Evolutionary conservation across 2,329 filamentous ascomycete genomes (phyloP).

Genomic region (Cladosporium cucumerinum): DNA sequence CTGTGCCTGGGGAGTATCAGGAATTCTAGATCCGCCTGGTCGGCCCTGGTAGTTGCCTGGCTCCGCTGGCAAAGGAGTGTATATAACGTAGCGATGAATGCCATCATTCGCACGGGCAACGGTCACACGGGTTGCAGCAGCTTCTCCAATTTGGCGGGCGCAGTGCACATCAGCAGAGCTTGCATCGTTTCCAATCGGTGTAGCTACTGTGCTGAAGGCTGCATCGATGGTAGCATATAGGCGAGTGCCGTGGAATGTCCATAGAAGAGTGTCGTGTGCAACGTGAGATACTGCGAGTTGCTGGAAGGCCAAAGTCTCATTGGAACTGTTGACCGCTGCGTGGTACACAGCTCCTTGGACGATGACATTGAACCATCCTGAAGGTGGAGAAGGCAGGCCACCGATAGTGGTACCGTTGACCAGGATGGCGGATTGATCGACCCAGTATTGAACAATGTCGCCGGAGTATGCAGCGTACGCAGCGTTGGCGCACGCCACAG

Average conservation of each 20-base stretch:
- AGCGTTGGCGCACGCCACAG: not conserved
- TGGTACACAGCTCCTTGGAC: conserved; percentile 30
- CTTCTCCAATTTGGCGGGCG: not conserved
- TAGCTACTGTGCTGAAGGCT: conserved; percentile 23
- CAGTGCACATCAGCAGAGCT: not conserved
- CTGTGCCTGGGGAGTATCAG: conserved; percentile 31
- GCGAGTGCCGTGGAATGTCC: conserved; percentile 31
- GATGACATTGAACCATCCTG: conserved; percentile 30
- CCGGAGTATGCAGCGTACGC: conserved; percentile 16
- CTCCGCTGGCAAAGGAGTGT: conserved; percentile 19
- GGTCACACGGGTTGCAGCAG: conserved; percentile 19
- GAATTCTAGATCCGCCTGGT: conserved; percentile 25
- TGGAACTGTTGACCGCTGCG: not conserved
- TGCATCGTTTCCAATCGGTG: conserved; percentile 17
- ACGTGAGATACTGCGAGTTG: conserved; percentile 32
- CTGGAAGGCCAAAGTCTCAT: conserved; percentile 28
- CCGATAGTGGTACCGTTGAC: conserved; percentile 29
- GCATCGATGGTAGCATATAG: conserved; percentile 28
- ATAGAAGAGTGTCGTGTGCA: conserved; percentile 30
- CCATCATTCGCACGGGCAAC: conserved; percentile 27
- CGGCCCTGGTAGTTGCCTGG: conserved; percentile 30
- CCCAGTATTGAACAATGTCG: conserved; percentile 23
- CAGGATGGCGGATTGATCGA: conserved; percentile 25
- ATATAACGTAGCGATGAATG: conserved; percentile 29
- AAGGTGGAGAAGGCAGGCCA: conserved; percentile 29